Evolutionary conservation across 352 stramenopile species (phyloP).

Genomic region (Phytophthora pluvialis): DNA sequence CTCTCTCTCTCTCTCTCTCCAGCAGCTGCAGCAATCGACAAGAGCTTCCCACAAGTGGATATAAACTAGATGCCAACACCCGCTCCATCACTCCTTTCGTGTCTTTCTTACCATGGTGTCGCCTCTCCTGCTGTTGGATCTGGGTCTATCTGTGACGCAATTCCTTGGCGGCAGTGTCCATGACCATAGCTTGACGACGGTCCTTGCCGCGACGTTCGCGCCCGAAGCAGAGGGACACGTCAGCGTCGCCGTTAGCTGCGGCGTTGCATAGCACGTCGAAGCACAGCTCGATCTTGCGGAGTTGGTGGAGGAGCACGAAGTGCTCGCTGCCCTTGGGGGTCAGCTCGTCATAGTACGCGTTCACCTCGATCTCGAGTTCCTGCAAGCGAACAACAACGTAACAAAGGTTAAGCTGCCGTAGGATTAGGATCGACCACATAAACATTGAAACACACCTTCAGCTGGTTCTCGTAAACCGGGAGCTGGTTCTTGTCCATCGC

Average conservation of each 20-base stretch:
- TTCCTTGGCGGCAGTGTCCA: slow-evolving; percentile 66
- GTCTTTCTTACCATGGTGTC: slow-evolving; percentile 6
- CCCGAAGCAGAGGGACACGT: slow-evolving; percentile 57
- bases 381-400: slow-evolving; percentile 18
- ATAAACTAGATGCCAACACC: slow-evolving; percentile 27
- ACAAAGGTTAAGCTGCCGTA: slow-evolving; percentile 1
- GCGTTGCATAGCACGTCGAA: slow-evolving; percentile 60
- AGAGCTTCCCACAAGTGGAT: slow-evolving; percentile 8
- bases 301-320: slow-evolving; percentile 74
- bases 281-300: slow-evolving; percentile 74
- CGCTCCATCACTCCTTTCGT: background rate
- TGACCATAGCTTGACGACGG: slow-evolving; percentile 69
- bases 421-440: background rate
- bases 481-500: slow-evolving; percentile 44
- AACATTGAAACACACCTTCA: slow-evolving; percentile 52
- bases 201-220: slow-evolving; percentile 74
- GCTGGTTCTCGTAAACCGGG: slow-evolving; percentile 55
- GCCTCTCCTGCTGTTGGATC: background rate
- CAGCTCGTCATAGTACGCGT: slow-evolving; percentile 73
- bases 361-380: slow-evolving; percentile 84
- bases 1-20: background rate
- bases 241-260: slow-evolving; percentile 32
- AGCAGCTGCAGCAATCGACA: slow-evolving; percentile 1
- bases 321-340: slow-evolving; percentile 44
- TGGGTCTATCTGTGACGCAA: slow-evolving; percentile 61